Evolutionary conservation across 257 asterid species (phyloP).

Genomic region (Solanum rostratum): DNA sequence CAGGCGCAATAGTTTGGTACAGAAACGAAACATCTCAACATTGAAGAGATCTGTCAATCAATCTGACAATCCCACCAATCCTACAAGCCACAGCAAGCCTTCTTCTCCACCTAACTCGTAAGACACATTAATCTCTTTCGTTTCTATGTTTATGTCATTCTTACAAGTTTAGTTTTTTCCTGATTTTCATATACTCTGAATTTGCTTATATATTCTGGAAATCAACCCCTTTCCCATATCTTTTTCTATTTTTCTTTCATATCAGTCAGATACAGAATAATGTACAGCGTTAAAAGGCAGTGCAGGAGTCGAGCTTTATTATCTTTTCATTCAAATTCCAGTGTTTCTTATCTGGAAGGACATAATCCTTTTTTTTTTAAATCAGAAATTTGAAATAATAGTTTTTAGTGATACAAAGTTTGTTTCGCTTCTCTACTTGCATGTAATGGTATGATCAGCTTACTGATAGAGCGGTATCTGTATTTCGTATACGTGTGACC

Average conservation of each 20-base stretch:
- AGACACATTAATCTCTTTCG: background rate
- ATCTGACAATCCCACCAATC: constrained; percentile 6
- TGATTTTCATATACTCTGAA: background rate
- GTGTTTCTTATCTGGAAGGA: background rate
- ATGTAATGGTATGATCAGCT: background rate
- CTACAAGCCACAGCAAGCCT: constrained; percentile 1
- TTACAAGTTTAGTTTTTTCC: background rate
- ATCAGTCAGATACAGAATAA: background rate
- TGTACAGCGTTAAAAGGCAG: background rate
- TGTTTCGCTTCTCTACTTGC: background rate
- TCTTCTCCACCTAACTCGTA: constrained; percentile 10
- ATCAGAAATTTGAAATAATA: background rate
- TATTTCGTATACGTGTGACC: background rate
- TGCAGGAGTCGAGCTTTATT: background rate
- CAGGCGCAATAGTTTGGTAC: constrained; percentile 7
- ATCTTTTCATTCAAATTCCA: background rate
- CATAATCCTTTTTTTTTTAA: background rate
- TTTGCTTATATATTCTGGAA: background rate
- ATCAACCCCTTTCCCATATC: background rate
- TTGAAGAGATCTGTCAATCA: background rate
- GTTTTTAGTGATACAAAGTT: background rate
- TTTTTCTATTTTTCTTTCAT: background rate
- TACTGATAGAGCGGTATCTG: background rate
- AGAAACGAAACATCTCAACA: background rate
- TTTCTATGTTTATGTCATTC: background rate